These are phyloP conservation scores for Castanea sativa DNA, from an alignment of 306 rosid species.

Conservation along the genomic window DNA sequence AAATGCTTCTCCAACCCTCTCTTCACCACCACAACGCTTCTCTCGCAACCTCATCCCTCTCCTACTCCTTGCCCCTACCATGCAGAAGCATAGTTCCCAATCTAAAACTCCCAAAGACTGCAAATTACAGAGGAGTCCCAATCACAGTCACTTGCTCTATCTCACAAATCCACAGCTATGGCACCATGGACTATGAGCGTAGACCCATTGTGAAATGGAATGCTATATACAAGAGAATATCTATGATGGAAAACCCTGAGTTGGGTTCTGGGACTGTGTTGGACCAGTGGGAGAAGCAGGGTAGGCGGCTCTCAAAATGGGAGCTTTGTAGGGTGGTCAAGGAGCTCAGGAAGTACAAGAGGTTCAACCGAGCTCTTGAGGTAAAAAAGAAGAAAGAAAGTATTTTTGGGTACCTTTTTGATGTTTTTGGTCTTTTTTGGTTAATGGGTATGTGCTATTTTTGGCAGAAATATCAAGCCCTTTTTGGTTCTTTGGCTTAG, in stretches of 20 bases:
- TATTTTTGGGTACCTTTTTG: background rate
- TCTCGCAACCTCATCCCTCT: conserved; percentile 44
- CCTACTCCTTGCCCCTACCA: conserved; percentile 32
- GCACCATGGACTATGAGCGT: conserved; percentile 66
- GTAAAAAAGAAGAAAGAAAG: conserved; percentile 26
- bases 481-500: background rate
- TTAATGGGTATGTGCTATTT: conserved; percentile 5
- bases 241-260: conserved; percentile 54
- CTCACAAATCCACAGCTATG: conserved; percentile 65
- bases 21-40: conserved; percentile 43
- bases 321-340: conserved; percentile 69
- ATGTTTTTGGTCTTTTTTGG: background rate
- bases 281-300: conserved; percentile 87
- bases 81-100: conserved; percentile 9
- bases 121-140: conserved; percentile 19
- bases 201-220: conserved; percentile 67
- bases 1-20: conserved; percentile 55
- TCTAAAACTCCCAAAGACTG: conserved; percentile 10
- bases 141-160: conserved; percentile 45
- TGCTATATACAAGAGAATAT: conserved; percentile 55
- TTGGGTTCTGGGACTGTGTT: conserved; percentile 58
- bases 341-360: conserved; percentile 74
- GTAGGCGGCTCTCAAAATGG: conserved; percentile 68
- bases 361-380: conserved; percentile 67
- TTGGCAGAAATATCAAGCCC: background rate